Evolutionary conservation across 202 grass and related monocot species (phyloP).

Genomic region (Panicum hallii): DNA sequence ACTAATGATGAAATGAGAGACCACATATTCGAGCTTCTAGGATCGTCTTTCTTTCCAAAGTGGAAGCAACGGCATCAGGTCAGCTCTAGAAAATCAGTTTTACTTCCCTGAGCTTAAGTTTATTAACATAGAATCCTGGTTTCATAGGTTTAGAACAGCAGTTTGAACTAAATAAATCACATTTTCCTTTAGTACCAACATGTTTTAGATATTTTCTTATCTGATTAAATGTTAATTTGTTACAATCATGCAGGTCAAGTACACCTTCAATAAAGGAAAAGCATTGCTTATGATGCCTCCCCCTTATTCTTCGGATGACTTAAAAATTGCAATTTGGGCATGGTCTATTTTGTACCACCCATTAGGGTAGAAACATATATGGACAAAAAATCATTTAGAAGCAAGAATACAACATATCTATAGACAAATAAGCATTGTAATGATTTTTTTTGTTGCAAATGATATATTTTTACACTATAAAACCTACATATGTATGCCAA

Average conservation of each 20-base stretch:
- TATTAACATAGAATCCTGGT: not conserved
- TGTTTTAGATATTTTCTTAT: not conserved
- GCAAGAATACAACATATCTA: too few species aligned
- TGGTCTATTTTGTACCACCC: too few species aligned
- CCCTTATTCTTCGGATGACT: conserved; percentile 81
- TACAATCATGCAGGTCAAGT: conserved; percentile 67
- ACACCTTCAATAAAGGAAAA: conserved; percentile 84
- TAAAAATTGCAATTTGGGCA: too few species aligned
- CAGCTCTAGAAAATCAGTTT: not conserved
- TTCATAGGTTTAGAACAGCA: not conserved
- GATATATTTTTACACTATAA: too few species aligned
- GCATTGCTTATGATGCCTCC: conserved; percentile 75
- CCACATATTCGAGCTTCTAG: conserved; percentile 95
- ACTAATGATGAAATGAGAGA: conserved; percentile 99
- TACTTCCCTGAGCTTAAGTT: not conserved
- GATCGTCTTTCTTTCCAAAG: conserved; percentile 78
- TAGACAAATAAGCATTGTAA: too few species aligned
- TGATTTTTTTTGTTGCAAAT: too few species aligned
- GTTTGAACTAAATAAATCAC: not conserved
- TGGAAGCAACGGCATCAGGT: conserved; percentile 94
- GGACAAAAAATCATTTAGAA: too few species aligned
- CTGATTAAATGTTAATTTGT: not conserved
- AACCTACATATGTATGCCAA: too few species aligned
- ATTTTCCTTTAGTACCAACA: not conserved
- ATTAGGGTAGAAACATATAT: too few species aligned